Conservation (phyloP, 805 yeast species). For the Teunomyces stri region DNA sequence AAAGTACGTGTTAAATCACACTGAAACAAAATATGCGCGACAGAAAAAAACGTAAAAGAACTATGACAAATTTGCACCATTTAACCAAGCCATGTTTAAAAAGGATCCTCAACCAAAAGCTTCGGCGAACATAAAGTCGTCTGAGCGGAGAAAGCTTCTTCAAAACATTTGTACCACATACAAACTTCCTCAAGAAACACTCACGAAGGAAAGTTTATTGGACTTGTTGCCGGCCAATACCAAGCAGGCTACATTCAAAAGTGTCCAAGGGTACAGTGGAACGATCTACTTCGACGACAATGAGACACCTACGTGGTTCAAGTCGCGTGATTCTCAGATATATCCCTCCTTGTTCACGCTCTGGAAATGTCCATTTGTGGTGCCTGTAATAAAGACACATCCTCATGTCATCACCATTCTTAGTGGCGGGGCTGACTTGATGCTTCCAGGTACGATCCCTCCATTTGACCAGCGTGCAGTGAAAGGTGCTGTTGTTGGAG, state of each 20-base stretch:
- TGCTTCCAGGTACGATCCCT: slow-evolving; percentile 69
- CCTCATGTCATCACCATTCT: slow-evolving; percentile 67
- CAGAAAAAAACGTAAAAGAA: background rate
- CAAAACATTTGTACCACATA: slow-evolving; percentile 41
- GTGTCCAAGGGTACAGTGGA: slow-evolving; percentile 53
- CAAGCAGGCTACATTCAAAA: slow-evolving; percentile 62
- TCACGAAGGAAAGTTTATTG: slow-evolving; percentile 41
- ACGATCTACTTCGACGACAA: slow-evolving; percentile 61
- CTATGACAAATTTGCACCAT: background rate
- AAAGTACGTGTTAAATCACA: background rate
- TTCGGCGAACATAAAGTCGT: slow-evolving; percentile 72
- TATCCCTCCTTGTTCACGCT: slow-evolving; percentile 73
- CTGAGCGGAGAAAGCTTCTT: slow-evolving; percentile 66
- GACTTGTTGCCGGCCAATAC: slow-evolving; percentile 50
- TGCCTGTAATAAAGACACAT: slow-evolving; percentile 73
- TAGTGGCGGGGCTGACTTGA: slow-evolving; percentile 76
- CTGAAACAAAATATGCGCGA: background rate
- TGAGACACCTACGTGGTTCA: slow-evolving; percentile 73
- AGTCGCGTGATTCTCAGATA: slow-evolving; percentile 49
- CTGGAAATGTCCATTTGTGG: slow-evolving; percentile 64
- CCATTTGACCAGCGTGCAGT: slow-evolving; percentile 52
- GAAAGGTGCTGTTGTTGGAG: slow-evolving; percentile 65
- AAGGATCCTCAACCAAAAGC: slow-evolving; percentile 56
- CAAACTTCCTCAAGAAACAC: slow-evolving; percentile 33
- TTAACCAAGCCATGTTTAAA: slow-evolving; percentile 17